Evolutionary conservation across 2,329 filamentous ascomycete species (phyloP).

Genomic region (Rhynchosporium secalis): DNA sequence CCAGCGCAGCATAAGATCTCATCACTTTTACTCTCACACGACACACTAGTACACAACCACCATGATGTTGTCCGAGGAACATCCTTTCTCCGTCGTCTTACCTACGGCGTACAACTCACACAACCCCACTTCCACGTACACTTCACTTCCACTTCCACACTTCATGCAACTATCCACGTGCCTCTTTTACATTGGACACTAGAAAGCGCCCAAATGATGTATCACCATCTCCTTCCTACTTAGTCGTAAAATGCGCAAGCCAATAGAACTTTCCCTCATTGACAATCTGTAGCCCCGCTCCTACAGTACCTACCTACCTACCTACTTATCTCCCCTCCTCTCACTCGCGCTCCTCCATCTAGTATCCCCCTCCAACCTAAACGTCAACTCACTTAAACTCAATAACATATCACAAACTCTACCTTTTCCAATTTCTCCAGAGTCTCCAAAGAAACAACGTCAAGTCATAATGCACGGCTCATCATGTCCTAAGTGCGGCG

Average conservation of each 20-base stretch:
- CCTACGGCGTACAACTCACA: neutral
- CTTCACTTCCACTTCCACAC: neutral
- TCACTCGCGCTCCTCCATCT: neutral
- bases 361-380: no score
- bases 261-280: neutral
- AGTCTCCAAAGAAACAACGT: neutral
- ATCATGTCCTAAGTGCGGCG: slow-evolving; percentile 37
- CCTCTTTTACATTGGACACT: slow-evolving; percentile 3
- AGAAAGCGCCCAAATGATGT: no score
- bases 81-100: slow-evolving; percentile 10
- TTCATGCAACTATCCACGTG: slow-evolving; percentile 18
- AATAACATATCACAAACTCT: no score
- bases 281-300: neutral
- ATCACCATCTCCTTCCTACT: neutral
- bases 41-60: neutral
- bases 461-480: slow-evolving; percentile 35
- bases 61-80: neutral
- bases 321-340: no score
- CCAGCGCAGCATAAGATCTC: neutral
- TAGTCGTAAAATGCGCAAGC: neutral
- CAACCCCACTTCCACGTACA: neutral
- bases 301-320: neutral
- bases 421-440: neutral
- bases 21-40: neutral
- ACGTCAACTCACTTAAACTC: no score